phyloP scores from a whole-genome alignment of 179 eudicot genomes.

The Camellia oleifera region DNA sequence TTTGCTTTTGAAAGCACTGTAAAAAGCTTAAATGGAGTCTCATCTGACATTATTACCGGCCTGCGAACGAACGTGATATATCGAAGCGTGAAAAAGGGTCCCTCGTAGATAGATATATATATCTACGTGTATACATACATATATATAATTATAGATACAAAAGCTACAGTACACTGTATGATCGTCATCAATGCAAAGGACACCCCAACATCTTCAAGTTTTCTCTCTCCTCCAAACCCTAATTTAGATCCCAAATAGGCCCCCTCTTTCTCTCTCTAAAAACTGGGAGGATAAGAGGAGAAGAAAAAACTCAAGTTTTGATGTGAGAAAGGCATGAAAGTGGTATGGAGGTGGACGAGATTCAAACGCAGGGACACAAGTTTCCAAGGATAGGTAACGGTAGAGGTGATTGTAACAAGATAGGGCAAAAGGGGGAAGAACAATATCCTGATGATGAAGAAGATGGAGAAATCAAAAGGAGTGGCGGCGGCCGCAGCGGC shows the following conservation, averaged over 20 bases:
- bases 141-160: slow-evolving; percentile 10
- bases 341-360: slow-evolving; percentile 53
- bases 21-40: slow-evolving; percentile 30
- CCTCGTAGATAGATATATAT: background rate
- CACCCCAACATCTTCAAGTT: background rate
- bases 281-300: slow-evolving; percentile 1
- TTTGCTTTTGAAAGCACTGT: slow-evolving; percentile 31
- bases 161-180: slow-evolving; percentile 24
- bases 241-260: background rate
- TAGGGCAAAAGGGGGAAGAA: slow-evolving; percentile 16
- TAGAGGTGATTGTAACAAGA: background rate
- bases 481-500: background rate
- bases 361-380: slow-evolving; percentile 19
- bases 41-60: slow-evolving; percentile 19
- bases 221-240: slow-evolving; percentile 4
- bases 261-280: background rate
- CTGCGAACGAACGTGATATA: slow-evolving; percentile 21
- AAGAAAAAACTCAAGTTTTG: background rate
- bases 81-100: slow-evolving; percentile 4
- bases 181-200: slow-evolving; percentile 43
- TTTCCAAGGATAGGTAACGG: slow-evolving; percentile 18
- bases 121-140: background rate
- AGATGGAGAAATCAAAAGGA: background rate
- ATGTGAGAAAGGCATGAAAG: slow-evolving; percentile 47
- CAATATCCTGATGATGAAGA: background rate